Evolutionary conservation across 2,329 filamentous ascomycete species (phyloP).

Genomic region (Aspergillus japonicus): DNA sequence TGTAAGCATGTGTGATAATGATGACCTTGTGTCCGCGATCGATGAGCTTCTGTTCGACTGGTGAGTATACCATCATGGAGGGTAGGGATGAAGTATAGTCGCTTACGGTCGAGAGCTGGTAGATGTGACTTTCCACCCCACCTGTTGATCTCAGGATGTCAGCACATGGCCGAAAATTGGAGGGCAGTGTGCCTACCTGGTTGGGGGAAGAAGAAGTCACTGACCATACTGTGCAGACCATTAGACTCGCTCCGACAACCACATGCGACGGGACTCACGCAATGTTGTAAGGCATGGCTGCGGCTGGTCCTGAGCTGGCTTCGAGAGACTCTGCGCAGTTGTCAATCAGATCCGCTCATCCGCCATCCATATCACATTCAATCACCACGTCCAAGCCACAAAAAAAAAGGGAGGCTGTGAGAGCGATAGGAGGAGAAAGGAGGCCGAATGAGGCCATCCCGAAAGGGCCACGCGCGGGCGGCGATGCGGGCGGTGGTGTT

Average conservation of each 20-base stretch:
- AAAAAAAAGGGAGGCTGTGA: background rate
- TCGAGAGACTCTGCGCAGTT: constrained; percentile 14
- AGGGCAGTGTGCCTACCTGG: constrained; percentile 56
- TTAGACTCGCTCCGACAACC: constrained; percentile 6
- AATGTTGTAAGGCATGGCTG: constrained; percentile 67
- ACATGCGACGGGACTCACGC: constrained; percentile 50
- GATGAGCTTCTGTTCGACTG: constrained; percentile 69
- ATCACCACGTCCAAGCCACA: background rate
- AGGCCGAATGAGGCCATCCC: constrained; percentile 6
- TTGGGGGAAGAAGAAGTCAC: constrained; percentile 99
- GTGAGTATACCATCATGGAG: constrained; percentile 9
- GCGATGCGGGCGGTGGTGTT: constrained; percentile 18
- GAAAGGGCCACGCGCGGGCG: constrained; percentile 21
- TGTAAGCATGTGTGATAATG: constrained; percentile 93
- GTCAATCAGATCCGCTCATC: background rate
- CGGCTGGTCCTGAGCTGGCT: constrained; percentile 19
- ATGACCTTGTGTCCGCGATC: constrained; percentile 98
- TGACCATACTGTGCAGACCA: constrained; percentile 69
- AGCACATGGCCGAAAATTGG: background rate
- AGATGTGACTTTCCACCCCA: constrained; percentile 96
- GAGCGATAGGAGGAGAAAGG: background rate
- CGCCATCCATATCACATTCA: constrained; percentile 7
- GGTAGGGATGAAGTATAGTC: background rate
- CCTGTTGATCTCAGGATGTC: constrained; percentile 45
- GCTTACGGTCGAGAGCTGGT: constrained; percentile 78